Percentiles rank a stretch among this genome's conserved stretches.
phyloP scores from a whole-genome alignment of 768 basidiomycete genomes.

The Mycena indigotica region DNA sequence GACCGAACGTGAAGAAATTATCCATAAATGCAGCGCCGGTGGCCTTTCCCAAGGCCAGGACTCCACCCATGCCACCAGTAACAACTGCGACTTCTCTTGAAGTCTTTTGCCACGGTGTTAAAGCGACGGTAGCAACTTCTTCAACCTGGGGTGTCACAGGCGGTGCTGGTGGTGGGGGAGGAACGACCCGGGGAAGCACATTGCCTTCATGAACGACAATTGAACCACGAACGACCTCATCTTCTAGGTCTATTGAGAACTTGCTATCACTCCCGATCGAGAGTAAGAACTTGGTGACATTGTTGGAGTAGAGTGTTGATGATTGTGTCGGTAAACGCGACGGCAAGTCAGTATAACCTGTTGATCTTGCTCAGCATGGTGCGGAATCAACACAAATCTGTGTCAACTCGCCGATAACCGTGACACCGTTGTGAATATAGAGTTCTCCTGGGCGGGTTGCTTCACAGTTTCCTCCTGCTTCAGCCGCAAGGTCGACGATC shows the following conservation, averaged over 20 bases:
- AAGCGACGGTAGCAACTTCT: constrained; percentile 52
- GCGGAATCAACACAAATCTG: constrained; percentile 2
- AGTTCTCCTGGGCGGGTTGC: constrained; percentile 80
- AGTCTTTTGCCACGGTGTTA: constrained; percentile 87
- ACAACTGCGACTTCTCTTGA: constrained; percentile 72
- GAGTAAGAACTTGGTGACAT: constrained; percentile 85
- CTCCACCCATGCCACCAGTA: constrained; percentile 75
- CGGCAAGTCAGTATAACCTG: constrained; percentile 83
- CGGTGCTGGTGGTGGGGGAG: constrained; percentile 58
- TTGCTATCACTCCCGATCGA: constrained; percentile 69
- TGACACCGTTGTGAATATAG: constrained; percentile 71
- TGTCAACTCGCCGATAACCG: constrained; percentile 63
- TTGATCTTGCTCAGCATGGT: not conserved
- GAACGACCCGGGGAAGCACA: constrained; percentile 66
- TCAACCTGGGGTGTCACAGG: constrained; percentile 44
- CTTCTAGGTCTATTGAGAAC: constrained; percentile 70
- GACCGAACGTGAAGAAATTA: constrained; percentile 85
- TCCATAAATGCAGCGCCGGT: constrained; percentile 86
- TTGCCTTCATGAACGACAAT: constrained; percentile 72
- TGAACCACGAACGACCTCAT: constrained; percentile 84
- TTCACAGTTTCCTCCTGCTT: constrained; percentile 89
- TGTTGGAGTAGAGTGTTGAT: constrained; percentile 88
- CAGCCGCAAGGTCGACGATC: constrained; percentile 84
- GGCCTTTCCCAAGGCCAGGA: constrained; percentile 73
- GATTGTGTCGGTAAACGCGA: constrained; percentile 90